These are phyloP conservation scores for Stentor roeselii DNA, from an alignment of 73 alveolate species.

Conservation along the genomic window DNA sequence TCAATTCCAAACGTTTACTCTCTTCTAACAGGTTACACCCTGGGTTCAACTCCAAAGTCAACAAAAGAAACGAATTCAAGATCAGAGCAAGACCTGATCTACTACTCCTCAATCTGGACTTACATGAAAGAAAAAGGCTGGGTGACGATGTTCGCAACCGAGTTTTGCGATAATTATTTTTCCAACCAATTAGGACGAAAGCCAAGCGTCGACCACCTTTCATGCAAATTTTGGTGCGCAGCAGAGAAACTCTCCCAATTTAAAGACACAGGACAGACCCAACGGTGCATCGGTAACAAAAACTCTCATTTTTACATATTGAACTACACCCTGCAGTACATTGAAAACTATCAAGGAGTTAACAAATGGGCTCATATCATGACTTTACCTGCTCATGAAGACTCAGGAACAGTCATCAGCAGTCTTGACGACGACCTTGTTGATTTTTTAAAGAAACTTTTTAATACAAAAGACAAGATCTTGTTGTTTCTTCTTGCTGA, in stretches of 20 bases:
- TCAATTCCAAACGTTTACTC: constrained; percentile 19
- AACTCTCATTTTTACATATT: constrained; percentile 19
- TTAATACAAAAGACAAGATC: constrained; percentile 7
- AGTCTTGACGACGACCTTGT: constrained; percentile 12
- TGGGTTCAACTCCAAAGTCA: no score
- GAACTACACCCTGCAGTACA: neutral
- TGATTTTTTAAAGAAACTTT: neutral
- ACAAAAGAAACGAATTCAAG: no score
- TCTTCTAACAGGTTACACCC: constrained; percentile 18
- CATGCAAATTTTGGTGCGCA: constrained; percentile 21
- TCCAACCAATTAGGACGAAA: constrained; percentile 26
- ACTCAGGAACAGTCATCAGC: constrained; percentile 23
- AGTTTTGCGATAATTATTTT: constrained; percentile 17
- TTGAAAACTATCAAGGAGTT: constrained; percentile 11
- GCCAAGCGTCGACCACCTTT: neutral
- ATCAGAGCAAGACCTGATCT: neutral
- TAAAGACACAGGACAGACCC: neutral
- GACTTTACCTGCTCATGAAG: constrained; percentile 24
- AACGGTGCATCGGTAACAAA: constrained; percentile 17
- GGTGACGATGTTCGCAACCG: constrained; percentile 21
- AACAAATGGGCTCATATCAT: constrained; percentile 24
- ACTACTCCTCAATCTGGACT: neutral
- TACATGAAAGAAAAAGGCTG: constrained; percentile 20
- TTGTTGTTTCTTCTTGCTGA: constrained; percentile 23
- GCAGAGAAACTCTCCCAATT: neutral